Conservation (phyloP, 257 asterid species). For the Solanum dulcamara region DNA sequence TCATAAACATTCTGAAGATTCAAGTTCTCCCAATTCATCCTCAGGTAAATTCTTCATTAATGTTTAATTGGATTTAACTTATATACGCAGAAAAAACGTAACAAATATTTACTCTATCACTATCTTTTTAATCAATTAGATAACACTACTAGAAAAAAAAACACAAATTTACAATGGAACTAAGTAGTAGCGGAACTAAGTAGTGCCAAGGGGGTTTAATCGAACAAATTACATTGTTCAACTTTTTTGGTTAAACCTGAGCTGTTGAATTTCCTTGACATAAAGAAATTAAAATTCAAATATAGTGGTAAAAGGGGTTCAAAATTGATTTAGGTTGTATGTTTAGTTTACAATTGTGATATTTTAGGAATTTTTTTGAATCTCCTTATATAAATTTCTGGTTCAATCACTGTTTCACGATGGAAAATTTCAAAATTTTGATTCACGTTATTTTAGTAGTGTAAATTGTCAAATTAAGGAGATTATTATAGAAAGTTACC, state of each 20-base stretch:
- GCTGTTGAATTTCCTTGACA: no score
- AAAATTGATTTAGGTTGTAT: not conserved
- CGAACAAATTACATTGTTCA: no score
- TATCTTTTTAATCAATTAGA: not conserved
- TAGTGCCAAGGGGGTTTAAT: no score
- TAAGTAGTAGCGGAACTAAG: no score
- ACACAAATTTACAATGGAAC: not conserved
- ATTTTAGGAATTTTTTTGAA: not conserved
- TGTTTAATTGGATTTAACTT: not conserved
- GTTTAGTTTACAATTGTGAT: not conserved
- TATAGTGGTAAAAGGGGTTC: not conserved
- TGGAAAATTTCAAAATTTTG: not conserved
- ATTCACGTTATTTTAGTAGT: not conserved
- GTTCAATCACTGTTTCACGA: not conserved
- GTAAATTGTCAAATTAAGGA: not conserved
- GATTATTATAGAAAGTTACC: not conserved
- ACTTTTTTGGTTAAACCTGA: not conserved
- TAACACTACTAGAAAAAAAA: not conserved
- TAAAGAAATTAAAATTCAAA: no score
- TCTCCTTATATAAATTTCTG: not conserved
- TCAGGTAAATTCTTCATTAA: not conserved
- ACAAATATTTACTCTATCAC: no score
- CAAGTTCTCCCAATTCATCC: not conserved
- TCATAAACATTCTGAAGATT: slow-evolving; percentile 19
- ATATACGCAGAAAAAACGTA: not conserved